Base-by-base conservation (phyloP, 768 basidiomycete genomes). In the Nevesoporus exiguus region DNA sequence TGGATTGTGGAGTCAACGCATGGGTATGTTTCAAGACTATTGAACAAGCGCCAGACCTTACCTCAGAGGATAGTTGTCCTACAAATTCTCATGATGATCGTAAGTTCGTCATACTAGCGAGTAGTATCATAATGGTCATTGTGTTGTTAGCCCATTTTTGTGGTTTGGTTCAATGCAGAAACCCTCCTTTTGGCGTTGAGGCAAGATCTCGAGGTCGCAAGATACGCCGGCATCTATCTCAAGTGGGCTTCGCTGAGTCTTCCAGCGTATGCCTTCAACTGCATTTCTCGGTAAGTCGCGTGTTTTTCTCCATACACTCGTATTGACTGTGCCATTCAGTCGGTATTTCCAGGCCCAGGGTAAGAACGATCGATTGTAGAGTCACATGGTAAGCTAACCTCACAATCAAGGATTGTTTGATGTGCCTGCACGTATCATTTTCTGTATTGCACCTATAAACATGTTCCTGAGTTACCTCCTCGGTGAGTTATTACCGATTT, bases 1-100 rank as follows among this genome's bases (percentile, higher is more conserved):
- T 13, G 94, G 94, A 4, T 77, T 96, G 2, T 96, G 93, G 94
- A 74, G 88, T 13, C 92, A 95, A 67, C 77, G 94, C 56, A 94
- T 93, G 90, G 76, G 88, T 88, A 58, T 42, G 55, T 56, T 14
- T n/a, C 9, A 22, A 36, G 3, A 17, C 11, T 19, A 17, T 31
- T 37, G 3, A 25, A n/a, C 31, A 13, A 42, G n/a, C 14, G 9
- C 13, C 5, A 5, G 19, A 43, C 5, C 33, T 59, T 11, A 53
- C 19, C 5, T 7, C 17, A 22, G n/a, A n/a, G 27, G 27, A 43
- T 21, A 64, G 63, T 52, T 19, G 63, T 64, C 33, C 34, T 64
- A 2, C 63, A 64, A 19, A 21, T 57, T 19, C 30, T 66, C 40
- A 30, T 60, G 19, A 67, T 90, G 37, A 74, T 90, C 52, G 90